phyloP scores from a whole-genome alignment of 164 flowering plant species.

The Tetrastigma voinierianum region DNA sequence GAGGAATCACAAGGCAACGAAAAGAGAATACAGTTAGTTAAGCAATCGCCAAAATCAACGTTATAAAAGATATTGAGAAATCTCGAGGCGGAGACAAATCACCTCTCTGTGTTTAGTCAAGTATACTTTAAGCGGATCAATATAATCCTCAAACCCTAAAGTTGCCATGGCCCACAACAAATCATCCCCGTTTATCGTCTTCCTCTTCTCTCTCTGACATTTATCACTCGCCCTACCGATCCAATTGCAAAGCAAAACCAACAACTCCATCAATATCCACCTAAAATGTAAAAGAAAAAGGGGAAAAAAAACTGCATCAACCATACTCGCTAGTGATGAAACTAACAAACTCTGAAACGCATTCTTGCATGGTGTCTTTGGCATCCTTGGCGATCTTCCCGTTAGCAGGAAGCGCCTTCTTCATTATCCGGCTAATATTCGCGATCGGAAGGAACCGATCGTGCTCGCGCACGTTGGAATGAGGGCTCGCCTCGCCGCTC shows the following conservation, averaged over 20 bases:
- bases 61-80: background rate
- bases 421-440: slow-evolving; percentile 81
- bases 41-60: background rate
- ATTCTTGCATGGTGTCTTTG: slow-evolving; percentile 78
- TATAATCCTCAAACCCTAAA: slow-evolving; percentile 64
- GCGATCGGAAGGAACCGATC: slow-evolving; percentile 76
- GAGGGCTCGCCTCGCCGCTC: slow-evolving; percentile 66
- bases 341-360: slow-evolving; percentile 77
- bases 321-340: slow-evolving; percentile 74
- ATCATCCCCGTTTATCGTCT: slow-evolving; percentile 67
- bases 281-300: slow-evolving; percentile 2
- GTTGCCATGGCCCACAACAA: slow-evolving; percentile 75
- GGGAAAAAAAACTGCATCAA: background rate
- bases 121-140: slow-evolving; percentile 57
- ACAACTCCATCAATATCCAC: background rate
- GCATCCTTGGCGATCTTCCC: slow-evolving; percentile 84
- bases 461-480: slow-evolving; percentile 65
- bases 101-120: slow-evolving; percentile 62
- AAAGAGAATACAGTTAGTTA: background rate
- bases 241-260: slow-evolving; percentile 3
- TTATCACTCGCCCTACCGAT: slow-evolving; percentile 53
- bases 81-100: background rate
- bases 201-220: slow-evolving; percentile 69
- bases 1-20: background rate
- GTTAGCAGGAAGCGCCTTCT: slow-evolving; percentile 73